Conservation (phyloP, 257 asterid genomes). For the Fraxinus pennsylvanica region DNA sequence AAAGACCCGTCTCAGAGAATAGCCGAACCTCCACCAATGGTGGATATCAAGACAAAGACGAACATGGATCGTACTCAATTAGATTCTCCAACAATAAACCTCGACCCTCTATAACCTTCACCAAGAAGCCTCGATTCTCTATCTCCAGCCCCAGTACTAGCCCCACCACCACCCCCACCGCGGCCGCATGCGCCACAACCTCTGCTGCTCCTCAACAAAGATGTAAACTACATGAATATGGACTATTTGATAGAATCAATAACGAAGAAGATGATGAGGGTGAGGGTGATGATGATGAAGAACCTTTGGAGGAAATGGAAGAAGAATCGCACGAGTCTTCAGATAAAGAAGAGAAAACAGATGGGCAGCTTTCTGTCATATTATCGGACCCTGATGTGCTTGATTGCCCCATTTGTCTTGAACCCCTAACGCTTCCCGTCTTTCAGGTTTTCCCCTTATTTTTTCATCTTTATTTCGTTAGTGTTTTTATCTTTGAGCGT, state of each 20-base stretch:
- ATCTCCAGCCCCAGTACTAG: no score
- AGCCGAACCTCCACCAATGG: conserved; percentile 14
- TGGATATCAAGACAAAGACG: conserved; percentile 33
- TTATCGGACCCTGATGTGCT: conserved; percentile 68
- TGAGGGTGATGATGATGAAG: conserved; percentile 10
- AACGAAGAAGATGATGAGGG: neutral
- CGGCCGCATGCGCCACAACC: neutral
- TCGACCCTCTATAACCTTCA: conserved; percentile 1
- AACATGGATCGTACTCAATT: conserved; percentile 21
- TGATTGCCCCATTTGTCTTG: conserved; percentile 74
- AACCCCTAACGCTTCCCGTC: conserved; percentile 57
- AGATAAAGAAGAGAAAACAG: conserved; percentile 24
- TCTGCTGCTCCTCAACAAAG: conserved; percentile 1
- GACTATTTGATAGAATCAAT: no score
- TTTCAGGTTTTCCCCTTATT: conserved; percentile 52
- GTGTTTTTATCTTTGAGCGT: neutral
- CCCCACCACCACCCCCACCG: neutral
- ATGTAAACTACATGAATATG: no score
- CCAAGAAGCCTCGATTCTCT: conserved; percentile 27
- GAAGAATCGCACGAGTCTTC: conserved; percentile 26
- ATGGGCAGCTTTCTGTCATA: conserved; percentile 37
- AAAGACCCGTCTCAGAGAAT: conserved; percentile 13
- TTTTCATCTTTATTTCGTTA: neutral
- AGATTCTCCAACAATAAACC: neutral
- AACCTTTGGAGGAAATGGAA: conserved; percentile 24